Conservation (phyloP, 371 early-diverging fungal species). For the Mortierella sp. region DNA sequence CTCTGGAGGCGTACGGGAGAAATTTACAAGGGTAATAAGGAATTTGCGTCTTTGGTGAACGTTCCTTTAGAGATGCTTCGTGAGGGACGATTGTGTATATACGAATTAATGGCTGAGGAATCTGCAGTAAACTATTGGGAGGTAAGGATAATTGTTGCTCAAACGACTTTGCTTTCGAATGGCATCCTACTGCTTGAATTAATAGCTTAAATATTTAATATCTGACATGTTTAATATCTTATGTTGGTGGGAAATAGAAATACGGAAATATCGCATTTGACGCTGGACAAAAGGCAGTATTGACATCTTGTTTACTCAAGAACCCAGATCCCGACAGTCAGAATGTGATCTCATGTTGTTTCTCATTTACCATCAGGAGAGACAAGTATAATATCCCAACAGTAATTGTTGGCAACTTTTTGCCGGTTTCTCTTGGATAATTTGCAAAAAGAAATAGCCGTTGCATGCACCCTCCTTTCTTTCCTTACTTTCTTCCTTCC, state of each 20-base stretch:
- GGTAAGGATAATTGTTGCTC: conserved; percentile 62
- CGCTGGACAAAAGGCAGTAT: conserved; percentile 93
- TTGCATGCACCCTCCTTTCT: too few species aligned
- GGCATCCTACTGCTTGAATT: too few species aligned
- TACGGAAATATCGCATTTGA: conserved; percentile 96
- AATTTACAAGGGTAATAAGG: conserved; percentile 94
- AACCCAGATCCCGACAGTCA: conserved; percentile 67
- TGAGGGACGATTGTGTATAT: conserved; percentile 87
- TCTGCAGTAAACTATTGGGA: conserved; percentile 93
- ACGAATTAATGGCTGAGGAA: conserved; percentile 94
- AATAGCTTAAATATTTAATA: background rate
- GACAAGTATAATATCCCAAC: conserved; percentile 91
- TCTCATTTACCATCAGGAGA: conserved; percentile 92
- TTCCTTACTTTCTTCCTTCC: too few species aligned
- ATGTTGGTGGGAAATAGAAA: conserved; percentile 63
- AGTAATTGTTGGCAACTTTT: conserved; percentile 88
- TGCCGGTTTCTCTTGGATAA: conserved; percentile 66
- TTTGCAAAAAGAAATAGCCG: too few species aligned
- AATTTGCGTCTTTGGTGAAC: conserved; percentile 90
- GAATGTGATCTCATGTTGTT: conserved; percentile 83
- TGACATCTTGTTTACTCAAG: conserved; percentile 86
- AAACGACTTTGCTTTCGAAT: too few species aligned
- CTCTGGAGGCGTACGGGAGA: conserved; percentile 96
- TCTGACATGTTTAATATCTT: background rate
- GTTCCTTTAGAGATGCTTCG: conserved; percentile 80